These are phyloP conservation scores for Penstemon barbatus DNA, from an alignment of 257 asterid genomes.

Conservation along the genomic window DNA sequence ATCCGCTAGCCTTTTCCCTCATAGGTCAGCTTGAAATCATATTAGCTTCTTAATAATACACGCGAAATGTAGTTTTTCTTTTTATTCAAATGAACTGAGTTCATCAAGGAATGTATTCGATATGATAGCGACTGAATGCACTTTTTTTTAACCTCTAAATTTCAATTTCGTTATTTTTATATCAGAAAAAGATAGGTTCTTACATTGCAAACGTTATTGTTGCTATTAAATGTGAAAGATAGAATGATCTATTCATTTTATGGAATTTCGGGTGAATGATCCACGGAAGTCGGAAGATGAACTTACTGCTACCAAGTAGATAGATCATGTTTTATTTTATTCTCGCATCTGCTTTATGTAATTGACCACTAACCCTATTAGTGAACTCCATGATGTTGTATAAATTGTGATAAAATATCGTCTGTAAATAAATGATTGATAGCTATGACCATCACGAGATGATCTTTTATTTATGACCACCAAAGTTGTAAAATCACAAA, in stretches of 20 bases:
- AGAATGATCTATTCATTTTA: neutral
- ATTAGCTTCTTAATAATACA: neutral
- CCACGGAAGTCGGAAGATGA: neutral
- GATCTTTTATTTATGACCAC: neutral
- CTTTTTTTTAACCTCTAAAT: neutral
- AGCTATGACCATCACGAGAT: neutral
- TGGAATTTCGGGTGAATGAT: neutral
- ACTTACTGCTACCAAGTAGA: neutral
- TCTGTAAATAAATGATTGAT: constrained; percentile 13
- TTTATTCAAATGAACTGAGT: neutral
- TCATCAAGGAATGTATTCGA: neutral
- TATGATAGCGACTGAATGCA: neutral
- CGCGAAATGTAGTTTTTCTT: neutral
- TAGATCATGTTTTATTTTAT: neutral
- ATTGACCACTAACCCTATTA: neutral
- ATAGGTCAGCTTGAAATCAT: constrained; percentile 51
- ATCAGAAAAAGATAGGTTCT: no score
- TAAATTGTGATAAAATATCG: constrained; percentile 4
- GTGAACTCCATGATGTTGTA: constrained; percentile 22
- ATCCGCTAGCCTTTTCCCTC: constrained; percentile 77
- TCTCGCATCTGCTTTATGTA: neutral
- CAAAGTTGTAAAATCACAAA: neutral
- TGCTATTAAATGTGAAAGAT: neutral
- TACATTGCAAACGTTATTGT: constrained; percentile 6
- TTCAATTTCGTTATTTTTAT: constrained; percentile 5